Evolutionary conservation across 139 green algal genomes (phyloP).

Genomic region (Chlamydomonas sphaeroides): DNA sequence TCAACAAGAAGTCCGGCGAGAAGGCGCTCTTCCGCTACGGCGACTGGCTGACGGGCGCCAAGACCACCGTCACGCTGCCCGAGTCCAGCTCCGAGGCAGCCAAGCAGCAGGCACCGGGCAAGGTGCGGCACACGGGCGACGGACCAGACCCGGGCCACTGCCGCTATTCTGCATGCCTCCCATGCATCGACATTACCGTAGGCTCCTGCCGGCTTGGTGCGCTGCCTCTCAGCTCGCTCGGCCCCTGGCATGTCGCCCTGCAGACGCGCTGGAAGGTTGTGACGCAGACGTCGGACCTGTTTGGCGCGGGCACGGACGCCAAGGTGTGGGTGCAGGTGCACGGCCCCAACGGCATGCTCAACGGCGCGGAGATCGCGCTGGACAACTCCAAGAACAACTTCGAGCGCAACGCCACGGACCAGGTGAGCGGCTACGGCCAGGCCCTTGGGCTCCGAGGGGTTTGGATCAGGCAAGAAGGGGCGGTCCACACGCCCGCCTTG

Average conservation of each 20-base stretch:
- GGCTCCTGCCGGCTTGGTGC: too few relatives aligned
- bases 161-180: too few relatives aligned
- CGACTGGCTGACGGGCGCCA: conserved; percentile 51
- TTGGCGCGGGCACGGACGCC: conserved; percentile 63
- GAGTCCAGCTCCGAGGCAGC: conserved; percentile 40
- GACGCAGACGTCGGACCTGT: conserved; percentile 54
- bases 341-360: conserved; percentile 56
- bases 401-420: background rate
- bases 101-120: conserved; percentile 35
- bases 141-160: too few relatives aligned
- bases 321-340: conserved; percentile 48
- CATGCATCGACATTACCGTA: too few relatives aligned
- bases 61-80: conserved; percentile 42
- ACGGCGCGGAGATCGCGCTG: conserved; percentile 48
- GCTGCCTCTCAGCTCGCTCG: too few relatives aligned
- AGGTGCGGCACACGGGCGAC: too few relatives aligned
- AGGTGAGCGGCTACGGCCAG: background rate
- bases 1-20: conserved; percentile 53
- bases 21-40: conserved; percentile 41
- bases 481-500: too few relatives aligned
- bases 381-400: conserved; percentile 52
- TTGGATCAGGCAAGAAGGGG: too few relatives aligned
- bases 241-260: too few relatives aligned
- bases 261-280: conserved; percentile 51
- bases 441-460: too few relatives aligned